Percentiles rank a stretch among this genome's conserved stretches.
These are phyloP conservation scores for Paraleonurus japonicus DNA, from an alignment of 257 asterid species.

Conservation along the genomic window DNA sequence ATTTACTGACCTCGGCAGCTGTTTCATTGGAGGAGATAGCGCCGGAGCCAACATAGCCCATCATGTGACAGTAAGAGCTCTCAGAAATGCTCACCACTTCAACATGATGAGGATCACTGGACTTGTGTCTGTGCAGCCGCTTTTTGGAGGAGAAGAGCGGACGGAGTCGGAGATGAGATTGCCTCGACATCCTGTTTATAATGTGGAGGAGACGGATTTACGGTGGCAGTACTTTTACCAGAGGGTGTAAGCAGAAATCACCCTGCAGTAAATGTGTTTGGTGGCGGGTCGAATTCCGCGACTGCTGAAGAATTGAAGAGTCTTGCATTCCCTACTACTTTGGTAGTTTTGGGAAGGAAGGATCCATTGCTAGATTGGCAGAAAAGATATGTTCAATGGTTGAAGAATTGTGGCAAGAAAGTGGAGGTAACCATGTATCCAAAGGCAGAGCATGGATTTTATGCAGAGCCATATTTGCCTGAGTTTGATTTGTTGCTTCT, in stretches of 20 bases:
- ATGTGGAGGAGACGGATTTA: slow-evolving; percentile 17
- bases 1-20: slow-evolving; percentile 25
- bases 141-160: slow-evolving; percentile 51
- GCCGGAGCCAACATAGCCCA: slow-evolving; percentile 55
- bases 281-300: no score
- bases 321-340: no score
- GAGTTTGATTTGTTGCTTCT: no score
- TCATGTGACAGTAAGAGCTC: slow-evolving; percentile 31
- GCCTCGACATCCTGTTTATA: slow-evolving; percentile 16
- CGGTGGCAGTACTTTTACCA: slow-evolving; percentile 43
- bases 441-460: no score
- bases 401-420: no score
- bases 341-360: no score
- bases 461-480: no score
- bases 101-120: slow-evolving; percentile 27
- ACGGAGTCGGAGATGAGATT: slow-evolving; percentile 43
- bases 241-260: neutral
- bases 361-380: no score
- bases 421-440: no score
- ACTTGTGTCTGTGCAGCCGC: slow-evolving; percentile 35
- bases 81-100: slow-evolving; percentile 9
- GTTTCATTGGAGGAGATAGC: slow-evolving; percentile 49
- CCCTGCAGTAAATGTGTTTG: slow-evolving; percentile 5
- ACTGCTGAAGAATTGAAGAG: no score
- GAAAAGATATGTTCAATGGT: no score